Evolutionary conservation across 1,284 basidiomycete genomes (phyloP).

Genomic region (Xerocomus minutiporus): DNA sequence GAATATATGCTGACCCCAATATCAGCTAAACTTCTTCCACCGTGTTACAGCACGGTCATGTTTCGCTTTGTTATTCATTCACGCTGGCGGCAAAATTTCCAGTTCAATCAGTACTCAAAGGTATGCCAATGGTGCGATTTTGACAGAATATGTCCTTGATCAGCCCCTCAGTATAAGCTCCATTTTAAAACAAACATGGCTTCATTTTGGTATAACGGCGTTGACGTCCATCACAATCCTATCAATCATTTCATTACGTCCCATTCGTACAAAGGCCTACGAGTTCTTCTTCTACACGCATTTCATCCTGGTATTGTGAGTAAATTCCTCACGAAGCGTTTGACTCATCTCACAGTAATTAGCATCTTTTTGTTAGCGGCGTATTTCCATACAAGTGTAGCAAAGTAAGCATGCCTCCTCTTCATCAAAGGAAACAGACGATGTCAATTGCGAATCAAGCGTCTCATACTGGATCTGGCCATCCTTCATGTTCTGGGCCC

Average conservation of each 20-base stretch:
- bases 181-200: conserved; percentile 26
- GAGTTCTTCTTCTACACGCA: conserved; percentile 47
- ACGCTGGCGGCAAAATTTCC: conserved; percentile 41
- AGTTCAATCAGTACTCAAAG: neutral
- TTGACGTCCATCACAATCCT: conserved; percentile 37
- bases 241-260: conserved; percentile 40
- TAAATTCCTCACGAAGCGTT: neutral
- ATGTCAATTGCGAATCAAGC: conserved; percentile 2
- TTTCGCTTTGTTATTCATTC: conserved; percentile 48
- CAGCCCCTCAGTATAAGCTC: conserved; percentile 3
- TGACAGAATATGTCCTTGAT: conserved; percentile 1
- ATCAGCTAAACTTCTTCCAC: conserved; percentile 49
- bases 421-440: conserved; percentile 9
- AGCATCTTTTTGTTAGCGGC: conserved; percentile 41
- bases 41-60: conserved; percentile 48
- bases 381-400: conserved; percentile 39
- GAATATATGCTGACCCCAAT: conserved; percentile 1
- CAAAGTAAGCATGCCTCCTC: conserved; percentile 10
- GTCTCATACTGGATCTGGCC: conserved; percentile 47
- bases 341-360: conserved; percentile 1
- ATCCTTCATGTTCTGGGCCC: conserved; percentile 58
- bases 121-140: conserved; percentile 10
- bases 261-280: conserved; percentile 42
- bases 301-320: conserved; percentile 40
- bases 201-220: conserved; percentile 41